phyloP scores from a whole-genome alignment of 495 filamentous ascomycete species.

The Tuber indicum region DNA sequence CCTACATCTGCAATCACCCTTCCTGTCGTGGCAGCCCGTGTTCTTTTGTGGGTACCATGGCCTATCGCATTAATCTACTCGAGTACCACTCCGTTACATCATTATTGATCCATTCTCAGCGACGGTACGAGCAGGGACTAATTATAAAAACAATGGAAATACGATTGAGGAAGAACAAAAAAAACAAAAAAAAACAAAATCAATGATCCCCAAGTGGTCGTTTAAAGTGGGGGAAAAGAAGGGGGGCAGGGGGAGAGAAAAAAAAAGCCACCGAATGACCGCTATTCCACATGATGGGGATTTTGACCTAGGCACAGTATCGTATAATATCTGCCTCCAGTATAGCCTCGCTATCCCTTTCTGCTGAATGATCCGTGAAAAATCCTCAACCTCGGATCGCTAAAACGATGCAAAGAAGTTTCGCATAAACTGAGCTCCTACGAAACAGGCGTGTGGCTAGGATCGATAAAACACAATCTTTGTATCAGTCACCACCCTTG shows the following conservation, averaged over 20 bases:
- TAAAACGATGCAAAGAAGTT: not conserved
- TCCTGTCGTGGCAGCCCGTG: not conserved
- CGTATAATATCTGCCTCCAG: not conserved
- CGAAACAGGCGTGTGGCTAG: not conserved
- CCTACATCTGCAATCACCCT: not conserved
- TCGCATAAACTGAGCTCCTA: not conserved
- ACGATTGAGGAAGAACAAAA: not conserved
- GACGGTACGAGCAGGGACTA: not conserved
- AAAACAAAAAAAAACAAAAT: constrained; percentile 3
- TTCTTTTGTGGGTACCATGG: not conserved
- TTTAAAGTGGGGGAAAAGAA: not conserved
- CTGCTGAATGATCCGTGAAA: not conserved
- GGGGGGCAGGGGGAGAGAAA: not conserved
- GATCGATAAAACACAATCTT: not conserved
- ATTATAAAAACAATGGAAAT: not conserved
- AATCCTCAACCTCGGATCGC: not conserved
- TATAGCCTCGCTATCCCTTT: not conserved
- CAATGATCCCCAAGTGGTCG: not conserved
- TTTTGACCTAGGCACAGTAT: not conserved
- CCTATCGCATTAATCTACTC: not conserved
- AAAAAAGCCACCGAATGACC: not conserved
- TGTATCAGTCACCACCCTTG: not conserved
- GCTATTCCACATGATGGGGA: not conserved
- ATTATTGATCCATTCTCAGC: not conserved
- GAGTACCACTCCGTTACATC: not conserved